phyloP scores from a whole-genome alignment of 179 eudicot species.

The Patellifolia procumbens region DNA sequence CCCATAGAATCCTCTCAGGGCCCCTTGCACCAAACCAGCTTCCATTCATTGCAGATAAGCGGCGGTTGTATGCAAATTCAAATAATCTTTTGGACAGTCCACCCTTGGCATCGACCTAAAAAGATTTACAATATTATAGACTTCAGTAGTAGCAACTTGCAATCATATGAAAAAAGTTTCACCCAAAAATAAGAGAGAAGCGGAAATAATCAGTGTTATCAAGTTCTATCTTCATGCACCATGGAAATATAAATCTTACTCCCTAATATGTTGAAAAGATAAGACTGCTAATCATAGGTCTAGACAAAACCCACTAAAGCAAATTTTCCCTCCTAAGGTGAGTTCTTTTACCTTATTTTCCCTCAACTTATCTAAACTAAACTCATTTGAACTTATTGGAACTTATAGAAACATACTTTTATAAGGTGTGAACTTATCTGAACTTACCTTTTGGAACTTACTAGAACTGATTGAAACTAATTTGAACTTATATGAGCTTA shows the following conservation, averaged over 20 bases:
- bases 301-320: too few species aligned
- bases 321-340: neutral
- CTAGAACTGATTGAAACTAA: too few species aligned
- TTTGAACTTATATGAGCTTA: too few species aligned
- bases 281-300: too few species aligned
- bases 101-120: constrained; percentile 85
- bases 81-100: constrained; percentile 80
- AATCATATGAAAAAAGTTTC: neutral
- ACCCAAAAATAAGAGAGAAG: neutral
- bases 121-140: neutral
- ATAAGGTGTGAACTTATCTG: too few species aligned
- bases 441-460: too few species aligned
- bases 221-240: neutral
- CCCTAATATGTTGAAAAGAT: too few species aligned
- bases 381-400: too few species aligned
- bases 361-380: too few species aligned
- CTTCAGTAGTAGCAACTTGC: neutral
- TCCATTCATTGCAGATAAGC: constrained; percentile 82
- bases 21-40: constrained; percentile 96
- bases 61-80: constrained; percentile 77
- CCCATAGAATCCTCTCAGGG: constrained; percentile 72
- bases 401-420: too few species aligned
- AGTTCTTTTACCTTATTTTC: too few species aligned
- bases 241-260: neutral
- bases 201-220: neutral